These are phyloP conservation scores for Wickerhamiella lipophila DNA, from an alignment of 805 yeast species.

Conservation along the genomic window DNA sequence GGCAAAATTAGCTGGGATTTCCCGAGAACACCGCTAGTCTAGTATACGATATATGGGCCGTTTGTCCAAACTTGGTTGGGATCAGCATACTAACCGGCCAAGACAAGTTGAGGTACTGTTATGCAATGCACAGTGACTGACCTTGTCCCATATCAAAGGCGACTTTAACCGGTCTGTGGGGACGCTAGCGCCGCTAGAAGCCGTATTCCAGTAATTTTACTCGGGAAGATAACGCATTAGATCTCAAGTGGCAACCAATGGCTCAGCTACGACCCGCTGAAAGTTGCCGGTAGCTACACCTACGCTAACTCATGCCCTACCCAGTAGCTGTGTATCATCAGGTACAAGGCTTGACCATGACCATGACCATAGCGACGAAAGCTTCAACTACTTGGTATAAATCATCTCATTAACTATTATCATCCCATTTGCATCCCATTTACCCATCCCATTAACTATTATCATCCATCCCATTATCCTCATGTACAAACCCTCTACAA, in stretches of 20 bases:
- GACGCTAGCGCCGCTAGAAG: not conserved
- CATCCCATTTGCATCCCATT: too few species aligned
- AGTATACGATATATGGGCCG: too few species aligned
- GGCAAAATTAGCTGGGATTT: too few species aligned
- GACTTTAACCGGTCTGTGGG: not conserved
- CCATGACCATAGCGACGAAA: too few species aligned
- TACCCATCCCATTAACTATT: too few species aligned
- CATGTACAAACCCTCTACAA: too few species aligned
- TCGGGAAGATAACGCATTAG: not conserved
- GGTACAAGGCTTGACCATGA: too few species aligned
- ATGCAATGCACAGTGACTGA: slow-evolving; percentile 1
- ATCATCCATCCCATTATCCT: too few species aligned
- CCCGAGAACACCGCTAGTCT: too few species aligned
- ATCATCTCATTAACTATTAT: too few species aligned
- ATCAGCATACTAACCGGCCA: not conserved
- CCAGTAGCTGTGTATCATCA: not conserved
- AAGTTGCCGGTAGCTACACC: slow-evolving; percentile 2
- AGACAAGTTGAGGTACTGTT: not conserved
- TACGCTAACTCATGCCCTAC: not conserved
- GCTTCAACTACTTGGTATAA: too few species aligned
- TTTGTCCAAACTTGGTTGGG: too few species aligned
- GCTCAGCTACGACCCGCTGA: not conserved
- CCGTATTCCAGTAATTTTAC: not conserved
- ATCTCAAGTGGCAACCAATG: not conserved
- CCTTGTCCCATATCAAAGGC: not conserved